Percentiles rank a stretch among this genome's conserved stretches.
These are phyloP conservation scores for Henckelia pumila DNA, from an alignment of 257 asterid species.

Conservation along the genomic window DNA sequence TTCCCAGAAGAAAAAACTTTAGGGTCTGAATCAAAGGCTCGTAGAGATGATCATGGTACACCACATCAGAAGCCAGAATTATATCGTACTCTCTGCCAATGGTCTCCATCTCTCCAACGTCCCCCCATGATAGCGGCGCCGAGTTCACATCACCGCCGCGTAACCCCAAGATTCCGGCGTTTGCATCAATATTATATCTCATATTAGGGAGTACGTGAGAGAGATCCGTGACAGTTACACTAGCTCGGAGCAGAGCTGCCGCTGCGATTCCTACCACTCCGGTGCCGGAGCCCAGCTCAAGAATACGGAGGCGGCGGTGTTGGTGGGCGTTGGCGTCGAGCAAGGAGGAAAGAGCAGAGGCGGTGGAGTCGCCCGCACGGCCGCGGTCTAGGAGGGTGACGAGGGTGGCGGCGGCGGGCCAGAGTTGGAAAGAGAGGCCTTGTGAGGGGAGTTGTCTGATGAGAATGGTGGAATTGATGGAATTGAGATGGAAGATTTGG, in stretches of 20 bases:
- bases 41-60: slow-evolving; percentile 66
- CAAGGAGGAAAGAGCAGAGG: slow-evolving; percentile 32
- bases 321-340: slow-evolving; percentile 9
- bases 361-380: slow-evolving; percentile 15
- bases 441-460: slow-evolving; percentile 68
- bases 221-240: slow-evolving; percentile 79
- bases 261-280: slow-evolving; percentile 85
- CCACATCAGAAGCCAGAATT: slow-evolving; percentile 80
- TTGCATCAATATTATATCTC: slow-evolving; percentile 57
- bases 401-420: slow-evolving; percentile 90
- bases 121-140: slow-evolving; percentile 77
- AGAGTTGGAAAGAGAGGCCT: slow-evolving; percentile 91
- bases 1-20: slow-evolving; percentile 40
- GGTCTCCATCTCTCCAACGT: slow-evolving; percentile 46
- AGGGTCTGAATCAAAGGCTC: slow-evolving; percentile 60
- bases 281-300: slow-evolving; percentile 97
- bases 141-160: slow-evolving; percentile 47
- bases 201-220: slow-evolving; percentile 76
- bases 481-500: slow-evolving; percentile 37
- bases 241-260: slow-evolving; percentile 68
- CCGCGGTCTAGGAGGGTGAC: slow-evolving; percentile 59
- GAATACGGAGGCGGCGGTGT: slow-evolving; percentile 46
- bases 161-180: slow-evolving; percentile 37
- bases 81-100: slow-evolving; percentile 60
- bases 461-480: slow-evolving; percentile 47